phyloP scores from a whole-genome alignment of 1,139 yeast genomes.

The Suhomyces yuchorum region DNA sequence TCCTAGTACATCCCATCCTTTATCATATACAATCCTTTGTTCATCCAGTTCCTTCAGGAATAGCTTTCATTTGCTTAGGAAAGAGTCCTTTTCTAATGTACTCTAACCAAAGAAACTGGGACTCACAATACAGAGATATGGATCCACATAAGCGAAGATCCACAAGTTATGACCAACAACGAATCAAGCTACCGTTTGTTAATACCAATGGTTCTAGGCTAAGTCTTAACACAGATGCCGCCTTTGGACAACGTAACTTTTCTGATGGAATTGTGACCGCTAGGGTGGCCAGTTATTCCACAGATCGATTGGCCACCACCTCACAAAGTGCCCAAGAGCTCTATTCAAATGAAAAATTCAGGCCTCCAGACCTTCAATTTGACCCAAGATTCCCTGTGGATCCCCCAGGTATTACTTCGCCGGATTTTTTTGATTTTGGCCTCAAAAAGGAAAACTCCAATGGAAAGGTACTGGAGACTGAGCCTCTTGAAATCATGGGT shows the following conservation, averaged over 20 bases:
- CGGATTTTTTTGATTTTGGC: conserved; percentile 8
- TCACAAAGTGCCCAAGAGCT: conserved; percentile 14
- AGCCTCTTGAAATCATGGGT: not conserved
- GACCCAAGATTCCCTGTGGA: not conserved
- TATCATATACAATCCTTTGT: not conserved
- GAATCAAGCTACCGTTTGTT: conserved; percentile 26
- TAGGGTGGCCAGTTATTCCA: conserved; percentile 7
- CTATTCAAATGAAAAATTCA: conserved; percentile 9
- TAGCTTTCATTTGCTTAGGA: not conserved
- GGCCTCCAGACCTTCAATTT: not conserved
- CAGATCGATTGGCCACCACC: conserved; percentile 10
- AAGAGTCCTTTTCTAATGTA: not conserved
- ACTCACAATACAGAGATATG: not conserved
- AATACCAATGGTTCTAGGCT: conserved; percentile 14
- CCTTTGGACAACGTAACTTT: conserved; percentile 11
- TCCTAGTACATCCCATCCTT: not conserved
- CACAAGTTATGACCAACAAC: conserved; percentile 33
- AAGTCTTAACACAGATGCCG: conserved; percentile 14
- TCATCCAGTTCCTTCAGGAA: not conserved
- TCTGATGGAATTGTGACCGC: conserved; percentile 19
- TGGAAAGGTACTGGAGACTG: not conserved
- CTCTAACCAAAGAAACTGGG: conserved; percentile 1
- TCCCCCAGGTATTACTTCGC: not conserved
- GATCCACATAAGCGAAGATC: conserved; percentile 25
- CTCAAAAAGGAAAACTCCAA: not conserved